Base-by-base conservation (phyloP, 2,329 filamentous ascomycete species). In the Cordyceps sp. region DNA sequence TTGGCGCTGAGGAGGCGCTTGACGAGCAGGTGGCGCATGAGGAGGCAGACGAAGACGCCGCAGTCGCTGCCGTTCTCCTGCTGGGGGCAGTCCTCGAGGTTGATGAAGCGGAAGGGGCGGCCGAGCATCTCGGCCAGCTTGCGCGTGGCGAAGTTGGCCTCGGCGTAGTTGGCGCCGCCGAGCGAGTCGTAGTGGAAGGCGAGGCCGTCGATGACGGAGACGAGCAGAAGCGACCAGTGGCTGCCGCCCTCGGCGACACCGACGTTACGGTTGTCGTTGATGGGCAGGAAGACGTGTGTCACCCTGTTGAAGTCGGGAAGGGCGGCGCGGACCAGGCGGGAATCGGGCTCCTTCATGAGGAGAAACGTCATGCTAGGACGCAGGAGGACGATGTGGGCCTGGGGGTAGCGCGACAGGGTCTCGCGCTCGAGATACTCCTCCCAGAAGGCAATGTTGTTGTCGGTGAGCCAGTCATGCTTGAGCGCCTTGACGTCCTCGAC, bases 381-480 rank as follows among this genome's bases (percentile, higher is more conserved):
- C 19, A 98, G 75, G 35, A 98, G 80, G 37, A 88, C 68, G 50
- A 98, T 93, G 40, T 84, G 73, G 15, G 84, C 84, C 48, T 81
- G 75, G 9, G 82, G 81, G 50, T 80, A 93, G 44, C 74, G 71
- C 20, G 65, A 63, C 19, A 98, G 75, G 38, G 84, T 76, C 61
- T 96, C 88, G 39, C 76, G 82, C 55, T 98, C 90, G 41, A 98
- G 74, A 52, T 74, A 93, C 68, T 96, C 88, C 67, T 96, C 82
- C 88, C 90, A 98, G 52, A 98, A 96, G 31, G 84, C 78, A 42
- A 98, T 96, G 45, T 85, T 86, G 61, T 93, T 94, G 54, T 98
- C 90, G 27, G 88, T 94, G 32, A 98, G 65, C 90, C 90, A 98
- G 63, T 94, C 90, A 55, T 81, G 67, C 57, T 81, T 84, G 36